Evolutionary conservation across 768 basidiomycete species (phyloP).

Genomic region (Imleria badia): DNA sequence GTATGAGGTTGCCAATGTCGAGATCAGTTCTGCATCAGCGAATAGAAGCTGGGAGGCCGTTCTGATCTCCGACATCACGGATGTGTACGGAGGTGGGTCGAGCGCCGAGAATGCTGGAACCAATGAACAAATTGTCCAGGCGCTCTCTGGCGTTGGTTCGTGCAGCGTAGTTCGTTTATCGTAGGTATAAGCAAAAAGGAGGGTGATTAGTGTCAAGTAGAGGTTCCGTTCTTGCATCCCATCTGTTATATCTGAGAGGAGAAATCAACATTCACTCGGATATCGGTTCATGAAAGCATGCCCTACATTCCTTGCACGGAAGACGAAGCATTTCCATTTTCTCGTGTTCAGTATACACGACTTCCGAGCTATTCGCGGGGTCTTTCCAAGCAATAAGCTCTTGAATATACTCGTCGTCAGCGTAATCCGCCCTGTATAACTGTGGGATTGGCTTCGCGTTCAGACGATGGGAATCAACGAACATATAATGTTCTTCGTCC

Average conservation of each 20-base stretch:
- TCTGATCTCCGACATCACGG: conserved; percentile 13
- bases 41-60: conserved; percentile 26
- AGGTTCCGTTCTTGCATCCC: conserved; percentile 55
- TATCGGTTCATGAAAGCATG: not conserved
- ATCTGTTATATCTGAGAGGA: conserved; percentile 56
- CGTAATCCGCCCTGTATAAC: conserved; percentile 69
- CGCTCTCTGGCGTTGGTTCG: conserved; percentile 85
- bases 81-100: conserved; percentile 59
- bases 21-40: conserved; percentile 45
- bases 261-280: not conserved
- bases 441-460: conserved; percentile 1
- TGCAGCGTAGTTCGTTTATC: conserved; percentile 74
- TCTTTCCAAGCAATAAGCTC: conserved; percentile 68
- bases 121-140: conserved; percentile 78
- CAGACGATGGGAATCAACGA: conserved; percentile 25
- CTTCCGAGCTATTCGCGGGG: conserved; percentile 42
- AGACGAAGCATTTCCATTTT: conserved; percentile 60
- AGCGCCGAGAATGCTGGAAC: conserved; percentile 82
- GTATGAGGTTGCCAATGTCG: conserved; percentile 61
- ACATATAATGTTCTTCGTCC: conserved; percentile 87
- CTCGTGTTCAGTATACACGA: conserved; percentile 71
- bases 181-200: conserved; percentile 82
- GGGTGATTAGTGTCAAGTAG: conserved; percentile 65
- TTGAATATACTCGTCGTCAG: conserved; percentile 72
- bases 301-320: conserved; percentile 53